phyloP scores from a whole-genome alignment of 2,329 filamentous ascomycete species.

The Penicillium rolfsii region DNA sequence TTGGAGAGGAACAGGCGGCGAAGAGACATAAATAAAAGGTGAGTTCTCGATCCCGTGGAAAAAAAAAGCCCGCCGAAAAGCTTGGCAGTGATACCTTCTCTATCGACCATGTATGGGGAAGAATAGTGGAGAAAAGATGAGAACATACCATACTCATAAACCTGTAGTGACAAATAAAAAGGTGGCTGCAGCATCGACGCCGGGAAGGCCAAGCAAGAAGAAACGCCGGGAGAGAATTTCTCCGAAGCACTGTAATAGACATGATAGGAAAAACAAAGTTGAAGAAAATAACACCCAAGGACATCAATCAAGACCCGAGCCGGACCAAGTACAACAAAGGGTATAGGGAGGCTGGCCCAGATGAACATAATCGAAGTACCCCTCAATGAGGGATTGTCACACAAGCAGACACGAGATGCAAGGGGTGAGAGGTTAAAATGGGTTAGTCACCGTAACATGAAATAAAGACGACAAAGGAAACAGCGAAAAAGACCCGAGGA shows the following conservation, averaged over 20 bases:
- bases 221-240: conserved; percentile 19
- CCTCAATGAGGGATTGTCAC: conserved; percentile 18
- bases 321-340: conserved; percentile 40
- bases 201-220: conserved; percentile 11
- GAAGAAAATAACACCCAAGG: conserved; percentile 13
- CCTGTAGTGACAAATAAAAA: conserved; percentile 20
- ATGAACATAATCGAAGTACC: conserved; percentile 37
- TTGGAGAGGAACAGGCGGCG: conserved; percentile 7
- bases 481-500: not conserved
- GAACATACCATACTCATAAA: conserved; percentile 29
- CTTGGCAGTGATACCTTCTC: conserved; percentile 15
- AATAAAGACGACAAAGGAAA: conserved; percentile 19
- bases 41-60: conserved; percentile 12
- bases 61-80: conserved; percentile 14
- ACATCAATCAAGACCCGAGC: conserved; percentile 21
- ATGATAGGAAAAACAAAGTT: conserved; percentile 20
- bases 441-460: conserved; percentile 5
- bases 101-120: conserved; percentile 28
- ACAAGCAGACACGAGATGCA: conserved; percentile 24
- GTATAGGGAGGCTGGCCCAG: conserved; percentile 40
- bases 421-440: conserved; percentile 16
- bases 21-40: conserved; percentile 4
- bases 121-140: conserved; percentile 7
- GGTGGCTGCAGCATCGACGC: conserved; percentile 22
- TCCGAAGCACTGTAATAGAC: conserved; percentile 12